phyloP scores from a whole-genome alignment of 768 basidiomycete species.

The Coprinopsis marcescibilis region DNA sequence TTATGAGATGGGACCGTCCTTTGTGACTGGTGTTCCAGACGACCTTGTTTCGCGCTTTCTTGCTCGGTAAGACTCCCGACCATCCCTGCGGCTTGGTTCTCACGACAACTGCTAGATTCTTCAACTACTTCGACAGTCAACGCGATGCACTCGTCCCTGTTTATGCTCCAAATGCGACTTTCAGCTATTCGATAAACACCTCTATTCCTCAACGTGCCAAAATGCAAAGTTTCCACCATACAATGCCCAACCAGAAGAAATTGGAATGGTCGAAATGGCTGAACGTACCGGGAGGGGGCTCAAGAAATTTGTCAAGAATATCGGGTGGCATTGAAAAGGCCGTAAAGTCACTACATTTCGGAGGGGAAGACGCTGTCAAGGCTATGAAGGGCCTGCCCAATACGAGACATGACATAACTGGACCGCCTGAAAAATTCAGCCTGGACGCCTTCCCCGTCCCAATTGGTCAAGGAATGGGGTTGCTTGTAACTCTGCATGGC shows the following conservation, averaged over 20 bases:
- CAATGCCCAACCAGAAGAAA: conserved; percentile 78
- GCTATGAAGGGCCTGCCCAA: conserved; percentile 61
- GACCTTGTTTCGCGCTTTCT: conserved; percentile 71
- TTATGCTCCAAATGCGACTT: conserved; percentile 84
- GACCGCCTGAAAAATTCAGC: conserved; percentile 76
- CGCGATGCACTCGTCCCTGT: conserved; percentile 61
- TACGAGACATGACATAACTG: conserved; percentile 78
- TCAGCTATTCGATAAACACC: conserved; percentile 86
- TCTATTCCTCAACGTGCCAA: conserved; percentile 73
- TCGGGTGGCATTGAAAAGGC: conserved; percentile 56
- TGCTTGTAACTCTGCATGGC: conserved; percentile 79
- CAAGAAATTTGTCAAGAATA: conserved; percentile 74
- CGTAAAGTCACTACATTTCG: conserved; percentile 63
- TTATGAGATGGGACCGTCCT: conserved; percentile 62
- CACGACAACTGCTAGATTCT: conserved; percentile 50
- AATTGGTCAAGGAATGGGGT: conserved; percentile 52
- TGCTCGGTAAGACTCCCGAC: conserved; percentile 45
- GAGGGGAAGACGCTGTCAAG: conserved; percentile 56
- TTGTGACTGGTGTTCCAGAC: conserved; percentile 69
- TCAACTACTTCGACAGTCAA: conserved; percentile 76
- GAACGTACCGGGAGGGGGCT: conserved; percentile 45
- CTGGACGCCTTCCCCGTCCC: conserved; percentile 81
- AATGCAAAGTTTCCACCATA: conserved; percentile 59
- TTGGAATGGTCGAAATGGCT: conserved; percentile 77
- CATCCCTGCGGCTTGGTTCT: conserved; percentile 9